These are phyloP conservation scores for Fagopyrum esculentum DNA, from an alignment of 148 eudicot genomes.

Conservation along the genomic window DNA sequence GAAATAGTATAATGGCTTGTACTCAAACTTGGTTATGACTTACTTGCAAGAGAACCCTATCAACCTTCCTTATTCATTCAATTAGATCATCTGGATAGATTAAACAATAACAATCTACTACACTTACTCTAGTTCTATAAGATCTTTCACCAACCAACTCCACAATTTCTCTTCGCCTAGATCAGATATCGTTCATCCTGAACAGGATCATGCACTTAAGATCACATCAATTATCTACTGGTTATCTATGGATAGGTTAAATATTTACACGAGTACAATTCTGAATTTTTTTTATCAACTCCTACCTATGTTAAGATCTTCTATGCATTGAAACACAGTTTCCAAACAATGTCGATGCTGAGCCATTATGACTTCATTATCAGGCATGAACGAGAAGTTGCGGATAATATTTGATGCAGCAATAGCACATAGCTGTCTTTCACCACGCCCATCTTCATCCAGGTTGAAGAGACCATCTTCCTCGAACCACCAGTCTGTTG, in stretches of 20 bases:
- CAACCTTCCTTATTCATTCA: background rate
- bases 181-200: background rate
- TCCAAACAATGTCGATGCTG: constrained; percentile 92
- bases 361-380: constrained; percentile 84
- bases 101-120: background rate
- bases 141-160: background rate
- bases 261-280: background rate
- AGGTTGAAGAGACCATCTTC: constrained; percentile 92
- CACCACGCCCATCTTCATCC: constrained; percentile 89
- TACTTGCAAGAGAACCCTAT: background rate
- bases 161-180: background rate
- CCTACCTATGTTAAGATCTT: constrained; percentile 69
- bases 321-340: constrained; percentile 79
- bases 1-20: background rate
- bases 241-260: background rate
- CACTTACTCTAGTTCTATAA: background rate
- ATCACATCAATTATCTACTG: background rate
- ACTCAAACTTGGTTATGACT: background rate
- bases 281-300: background rate
- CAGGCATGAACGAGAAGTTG: constrained; percentile 92
- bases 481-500: constrained; percentile 84
- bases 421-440: constrained; percentile 94
- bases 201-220: background rate
- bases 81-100: background rate
- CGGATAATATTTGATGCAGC: constrained; percentile 93